Percentiles rank a stretch among this genome's conserved stretches.
phyloP scores from a whole-genome alignment of 805 yeast species.

The Candida mattraensis region DNA sequence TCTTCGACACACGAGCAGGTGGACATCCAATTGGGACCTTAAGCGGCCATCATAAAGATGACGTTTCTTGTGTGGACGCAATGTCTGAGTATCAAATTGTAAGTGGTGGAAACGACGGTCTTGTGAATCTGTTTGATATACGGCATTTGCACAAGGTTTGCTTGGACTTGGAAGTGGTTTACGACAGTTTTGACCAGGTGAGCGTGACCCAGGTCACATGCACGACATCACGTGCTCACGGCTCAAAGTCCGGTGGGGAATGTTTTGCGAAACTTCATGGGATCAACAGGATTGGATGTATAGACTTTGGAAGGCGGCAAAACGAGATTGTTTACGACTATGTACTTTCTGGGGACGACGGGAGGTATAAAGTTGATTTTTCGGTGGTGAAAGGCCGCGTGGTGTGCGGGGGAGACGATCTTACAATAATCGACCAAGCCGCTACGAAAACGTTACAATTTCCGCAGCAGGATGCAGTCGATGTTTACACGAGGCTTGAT shows the following conservation, averaged over 20 bases:
- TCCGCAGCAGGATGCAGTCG: too few species aligned
- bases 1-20: slow-evolving; percentile 15
- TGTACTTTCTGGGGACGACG: slow-evolving; percentile 4
- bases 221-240: too few species aligned
- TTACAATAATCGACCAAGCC: too few species aligned
- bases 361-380: slow-evolving; percentile 15
- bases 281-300: slow-evolving; percentile 8
- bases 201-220: slow-evolving; percentile 16
- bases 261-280: slow-evolving; percentile 17
- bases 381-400: slow-evolving; percentile 6
- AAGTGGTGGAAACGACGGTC: slow-evolving; percentile 22
- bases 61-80: slow-evolving; percentile 12
- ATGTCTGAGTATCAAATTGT: slow-evolving; percentile 8
- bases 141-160: slow-evolving; percentile 11
- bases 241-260: slow-evolving; percentile 5
- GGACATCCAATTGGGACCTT: slow-evolving; percentile 10
- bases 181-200: slow-evolving; percentile 8
- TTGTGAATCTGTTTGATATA: slow-evolving; percentile 17
- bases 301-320: slow-evolving; percentile 11
- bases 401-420: slow-evolving; percentile 10
- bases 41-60: slow-evolving; percentile 17
- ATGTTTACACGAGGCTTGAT: too few species aligned
- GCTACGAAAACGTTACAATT: too few species aligned
- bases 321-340: slow-evolving; percentile 13
- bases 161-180: slow-evolving; percentile 17